These are phyloP conservation scores for Coleophoma eucalyptorum DNA, from an alignment of 2,329 filamentous ascomycete species.

Conservation along the genomic window DNA sequence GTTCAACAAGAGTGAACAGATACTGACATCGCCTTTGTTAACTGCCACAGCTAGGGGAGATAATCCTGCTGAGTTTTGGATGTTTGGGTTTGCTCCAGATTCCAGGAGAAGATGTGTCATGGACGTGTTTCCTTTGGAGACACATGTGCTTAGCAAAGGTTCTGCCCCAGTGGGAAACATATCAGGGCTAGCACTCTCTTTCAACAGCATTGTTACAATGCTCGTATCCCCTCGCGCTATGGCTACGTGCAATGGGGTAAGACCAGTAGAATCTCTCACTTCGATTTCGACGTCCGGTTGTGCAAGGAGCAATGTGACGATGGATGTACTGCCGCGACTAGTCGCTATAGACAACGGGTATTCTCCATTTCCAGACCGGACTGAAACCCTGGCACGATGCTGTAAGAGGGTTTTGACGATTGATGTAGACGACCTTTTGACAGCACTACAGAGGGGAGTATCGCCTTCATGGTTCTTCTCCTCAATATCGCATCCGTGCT, in stretches of 20 bases:
- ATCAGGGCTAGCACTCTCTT: slow-evolving; percentile 5
- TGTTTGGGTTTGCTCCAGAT: slow-evolving; percentile 8
- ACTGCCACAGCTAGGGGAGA: slow-evolving; percentile 12
- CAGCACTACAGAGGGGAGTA: slow-evolving; percentile 7
- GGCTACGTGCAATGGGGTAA: slow-evolving; percentile 54
- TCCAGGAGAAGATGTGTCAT: slow-evolving; percentile 8
- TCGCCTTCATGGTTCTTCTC: slow-evolving; percentile 9
- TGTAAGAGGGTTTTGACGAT: slow-evolving; percentile 11
- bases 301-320: slow-evolving; percentile 58
- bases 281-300: slow-evolving; percentile 68
- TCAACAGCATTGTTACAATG: slow-evolving; percentile 7
- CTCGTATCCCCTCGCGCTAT: slow-evolving; percentile 5
- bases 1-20: slow-evolving; percentile 6
- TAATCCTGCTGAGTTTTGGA: slow-evolving; percentile 3
- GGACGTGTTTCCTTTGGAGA: slow-evolving; percentile 4
- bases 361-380: slow-evolving; percentile 5
- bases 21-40: background rate
- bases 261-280: slow-evolving; percentile 67
- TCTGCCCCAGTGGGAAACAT: slow-evolving; percentile 4
- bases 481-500: slow-evolving; percentile 8
- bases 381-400: slow-evolving; percentile 4
- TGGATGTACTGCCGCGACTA: slow-evolving; percentile 4
- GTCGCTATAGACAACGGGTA: slow-evolving; percentile 5
- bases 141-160: slow-evolving; percentile 6
- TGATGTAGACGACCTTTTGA: slow-evolving; percentile 1